Conservation (phyloP, 805 yeast species). For the Sugiyamaella lignohabitans region DNA sequence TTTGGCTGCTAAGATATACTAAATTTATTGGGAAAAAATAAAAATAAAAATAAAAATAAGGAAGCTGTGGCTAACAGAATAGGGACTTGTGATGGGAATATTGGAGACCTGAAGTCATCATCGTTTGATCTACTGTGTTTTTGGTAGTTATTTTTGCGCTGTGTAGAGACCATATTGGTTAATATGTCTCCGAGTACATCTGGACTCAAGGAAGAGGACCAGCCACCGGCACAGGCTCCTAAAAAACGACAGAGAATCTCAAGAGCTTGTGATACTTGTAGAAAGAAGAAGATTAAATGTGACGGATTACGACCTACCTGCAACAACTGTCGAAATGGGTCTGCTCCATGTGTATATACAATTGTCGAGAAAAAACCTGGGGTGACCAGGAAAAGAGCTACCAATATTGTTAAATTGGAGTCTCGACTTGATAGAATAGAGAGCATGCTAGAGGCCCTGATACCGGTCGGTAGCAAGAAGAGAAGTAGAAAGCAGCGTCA, state of each 20-base stretch:
- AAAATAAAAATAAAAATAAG: too few species aligned
- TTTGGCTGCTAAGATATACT: too few species aligned
- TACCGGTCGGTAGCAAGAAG: conserved; percentile 7
- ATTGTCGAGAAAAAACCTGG: conserved; percentile 16
- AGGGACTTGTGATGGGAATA: too few species aligned
- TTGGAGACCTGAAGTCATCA: too few species aligned
- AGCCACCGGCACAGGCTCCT: too few species aligned
- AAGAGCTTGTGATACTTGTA: conserved; percentile 83
- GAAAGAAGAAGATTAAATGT: conserved; percentile 66
- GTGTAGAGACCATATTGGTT: too few species aligned
- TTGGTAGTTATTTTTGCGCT: too few species aligned
- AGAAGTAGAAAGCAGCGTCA: background rate
- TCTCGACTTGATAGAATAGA: conserved; percentile 27
- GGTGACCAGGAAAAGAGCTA: conserved; percentile 12
- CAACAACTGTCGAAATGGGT: conserved; percentile 69
- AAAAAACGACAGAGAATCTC: conserved; percentile 48
- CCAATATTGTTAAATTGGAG: conserved; percentile 16
- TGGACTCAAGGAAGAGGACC: too few species aligned
- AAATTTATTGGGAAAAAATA: too few species aligned
- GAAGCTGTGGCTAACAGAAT: too few species aligned
- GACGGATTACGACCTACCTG: conserved; percentile 63
- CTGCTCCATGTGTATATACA: conserved; percentile 56
- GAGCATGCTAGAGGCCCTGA: conserved; percentile 19
- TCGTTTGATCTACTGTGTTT: too few species aligned
- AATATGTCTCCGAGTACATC: too few species aligned